These are phyloP conservation scores for Trichoderma koningiopsis DNA, from an alignment of 2,329 filamentous ascomycete genomes.

Conservation along the genomic window DNA sequence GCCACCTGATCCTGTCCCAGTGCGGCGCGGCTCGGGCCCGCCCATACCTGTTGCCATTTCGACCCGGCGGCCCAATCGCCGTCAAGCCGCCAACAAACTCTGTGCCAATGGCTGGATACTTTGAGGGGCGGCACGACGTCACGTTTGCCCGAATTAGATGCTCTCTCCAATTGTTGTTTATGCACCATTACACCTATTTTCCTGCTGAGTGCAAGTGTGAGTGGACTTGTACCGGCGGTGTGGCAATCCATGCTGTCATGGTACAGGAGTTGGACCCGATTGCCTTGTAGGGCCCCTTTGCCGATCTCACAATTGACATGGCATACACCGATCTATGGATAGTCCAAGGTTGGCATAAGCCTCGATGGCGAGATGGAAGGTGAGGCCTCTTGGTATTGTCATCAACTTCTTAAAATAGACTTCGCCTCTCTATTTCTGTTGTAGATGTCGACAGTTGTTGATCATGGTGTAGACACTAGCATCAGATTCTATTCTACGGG, in stretches of 20 bases:
- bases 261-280: background rate
- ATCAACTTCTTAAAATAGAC: background rate
- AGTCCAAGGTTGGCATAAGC: background rate
- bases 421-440: no score
- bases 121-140: constrained; percentile 8
- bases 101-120: background rate
- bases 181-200: background rate
- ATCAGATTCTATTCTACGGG: background rate
- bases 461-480: background rate
- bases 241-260: constrained; percentile 17
- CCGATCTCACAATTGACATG: background rate
- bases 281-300: background rate
- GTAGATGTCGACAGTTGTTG: background rate
- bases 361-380: background rate
- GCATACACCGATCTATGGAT: background rate
- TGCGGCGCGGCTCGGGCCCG: constrained; percentile 17
- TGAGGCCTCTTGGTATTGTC: background rate
- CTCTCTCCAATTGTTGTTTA: background rate
- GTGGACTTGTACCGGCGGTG: background rate
- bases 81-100: background rate
- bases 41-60: background rate
- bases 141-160: constrained; percentile 9
- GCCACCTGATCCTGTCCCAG: background rate
- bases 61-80: constrained; percentile 14
- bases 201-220: background rate